Evolutionary conservation across 495 filamentous ascomycete genomes (phyloP).

Genomic region (Tuber brumale): DNA sequence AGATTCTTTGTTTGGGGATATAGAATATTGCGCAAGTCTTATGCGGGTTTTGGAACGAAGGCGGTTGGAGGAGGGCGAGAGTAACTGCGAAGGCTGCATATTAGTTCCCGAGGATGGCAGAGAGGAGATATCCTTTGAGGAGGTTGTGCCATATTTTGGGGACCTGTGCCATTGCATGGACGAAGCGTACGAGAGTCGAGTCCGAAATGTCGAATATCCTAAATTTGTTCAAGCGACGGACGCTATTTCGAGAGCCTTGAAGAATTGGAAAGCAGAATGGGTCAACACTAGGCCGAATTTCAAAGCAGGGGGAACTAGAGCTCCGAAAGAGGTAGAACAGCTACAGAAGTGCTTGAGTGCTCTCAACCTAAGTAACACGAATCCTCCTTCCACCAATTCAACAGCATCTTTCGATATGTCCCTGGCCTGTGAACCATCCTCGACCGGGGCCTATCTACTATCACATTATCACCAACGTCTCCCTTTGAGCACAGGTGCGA

Average conservation of each 20-base stretch:
- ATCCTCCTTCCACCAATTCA: constrained; percentile 37
- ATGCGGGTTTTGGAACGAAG: constrained; percentile 41
- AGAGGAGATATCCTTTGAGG: constrained; percentile 24
- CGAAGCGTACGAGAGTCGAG: constrained; percentile 41
- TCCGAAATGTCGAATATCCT: constrained; percentile 37
- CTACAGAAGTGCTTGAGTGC: constrained; percentile 37
- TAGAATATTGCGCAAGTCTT: constrained; percentile 34
- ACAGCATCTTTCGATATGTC: constrained; percentile 40
- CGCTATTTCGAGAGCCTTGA: constrained; percentile 29
- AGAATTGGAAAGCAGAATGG: constrained; percentile 37
- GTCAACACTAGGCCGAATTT: constrained; percentile 4
- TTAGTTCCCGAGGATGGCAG: constrained; percentile 38
- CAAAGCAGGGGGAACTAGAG: constrained; percentile 2
- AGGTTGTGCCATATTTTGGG: constrained; percentile 42
- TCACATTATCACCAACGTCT: constrained; percentile 42
- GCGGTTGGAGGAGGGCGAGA: constrained; percentile 36
- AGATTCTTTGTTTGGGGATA: constrained; percentile 26
- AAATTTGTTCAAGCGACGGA: constrained; percentile 36
- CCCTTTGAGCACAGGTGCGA: constrained; percentile 41
- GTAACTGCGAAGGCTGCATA: constrained; percentile 30
- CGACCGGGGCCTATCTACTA: constrained; percentile 40
- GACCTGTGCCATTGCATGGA: constrained; percentile 43
- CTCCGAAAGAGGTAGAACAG: constrained; percentile 32
- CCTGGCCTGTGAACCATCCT: constrained; percentile 39
- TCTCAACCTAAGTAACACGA: constrained; percentile 38